Evolutionary conservation across 345 rosid genomes (phyloP).

Genomic region (Citrus medica): DNA sequence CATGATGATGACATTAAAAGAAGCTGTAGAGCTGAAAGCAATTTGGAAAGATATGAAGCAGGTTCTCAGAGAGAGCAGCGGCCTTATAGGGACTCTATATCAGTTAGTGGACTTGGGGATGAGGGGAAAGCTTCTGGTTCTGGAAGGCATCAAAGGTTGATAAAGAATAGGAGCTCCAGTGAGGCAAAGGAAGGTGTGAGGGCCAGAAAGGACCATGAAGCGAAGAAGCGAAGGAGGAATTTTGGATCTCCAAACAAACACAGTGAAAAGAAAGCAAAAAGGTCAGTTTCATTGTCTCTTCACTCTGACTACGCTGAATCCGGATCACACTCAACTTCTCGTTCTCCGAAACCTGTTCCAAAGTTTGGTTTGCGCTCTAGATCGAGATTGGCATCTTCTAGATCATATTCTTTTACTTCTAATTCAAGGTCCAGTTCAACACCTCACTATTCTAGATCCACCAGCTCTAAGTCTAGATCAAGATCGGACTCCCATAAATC

Average conservation of each 20-base stretch:
- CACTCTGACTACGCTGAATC: constrained; percentile 21
- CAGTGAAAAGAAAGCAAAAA: constrained; percentile 22
- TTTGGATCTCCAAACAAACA: constrained; percentile 16
- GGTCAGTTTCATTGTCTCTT: constrained; percentile 23
- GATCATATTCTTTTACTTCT: constrained; percentile 19
- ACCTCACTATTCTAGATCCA: constrained; percentile 19
- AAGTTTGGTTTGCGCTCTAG: constrained; percentile 14
- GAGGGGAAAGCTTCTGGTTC: constrained; percentile 19
- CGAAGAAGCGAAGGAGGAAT: constrained; percentile 27
- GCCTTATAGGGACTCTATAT: constrained; percentile 13
- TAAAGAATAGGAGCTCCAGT: constrained; percentile 15
- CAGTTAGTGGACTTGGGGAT: constrained; percentile 9
- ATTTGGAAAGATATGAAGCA: constrained; percentile 18
- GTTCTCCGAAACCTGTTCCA: constrained; percentile 17
- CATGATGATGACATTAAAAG: constrained; percentile 11
- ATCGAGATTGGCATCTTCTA: constrained; percentile 27
- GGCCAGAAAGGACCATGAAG: constrained; percentile 12
- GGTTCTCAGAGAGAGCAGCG: constrained; percentile 21
- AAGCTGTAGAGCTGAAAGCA: constrained; percentile 19
- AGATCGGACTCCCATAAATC: constrained; percentile 22
- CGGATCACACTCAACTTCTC: constrained; percentile 21
- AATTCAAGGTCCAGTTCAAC: constrained; percentile 23
- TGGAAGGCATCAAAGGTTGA: constrained; percentile 12
- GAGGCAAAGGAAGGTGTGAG: constrained; percentile 16
- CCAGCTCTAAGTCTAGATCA: constrained; percentile 16